Conservation (phyloP, 2,329 filamentous ascomycete species). For the Ceratocystis variospora region DNA sequence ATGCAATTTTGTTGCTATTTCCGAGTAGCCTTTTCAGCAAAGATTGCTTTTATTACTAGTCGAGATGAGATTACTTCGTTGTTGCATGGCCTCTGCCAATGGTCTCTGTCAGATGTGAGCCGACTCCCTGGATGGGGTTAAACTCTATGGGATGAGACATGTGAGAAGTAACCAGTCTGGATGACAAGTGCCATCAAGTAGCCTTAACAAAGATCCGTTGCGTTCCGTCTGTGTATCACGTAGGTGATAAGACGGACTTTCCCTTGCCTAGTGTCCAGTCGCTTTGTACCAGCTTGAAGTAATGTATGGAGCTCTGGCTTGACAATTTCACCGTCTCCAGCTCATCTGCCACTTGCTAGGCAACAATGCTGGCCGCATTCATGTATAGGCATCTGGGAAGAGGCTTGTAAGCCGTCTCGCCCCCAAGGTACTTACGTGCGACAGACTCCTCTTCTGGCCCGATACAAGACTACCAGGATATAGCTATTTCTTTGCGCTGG, state of each 20-base stretch:
- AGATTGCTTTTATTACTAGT: no score
- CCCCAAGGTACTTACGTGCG: no score
- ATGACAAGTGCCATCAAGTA: neutral
- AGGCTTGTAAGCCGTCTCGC: no score
- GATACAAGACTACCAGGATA: no score
- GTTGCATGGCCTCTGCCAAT: no score
- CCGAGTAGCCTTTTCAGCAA: neutral
- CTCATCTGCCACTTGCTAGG: neutral
- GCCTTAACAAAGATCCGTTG: slow-evolving; percentile 5
- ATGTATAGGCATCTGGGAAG: no score
- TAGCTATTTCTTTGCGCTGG: no score
- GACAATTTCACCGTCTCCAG: neutral
- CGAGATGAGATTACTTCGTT: no score
- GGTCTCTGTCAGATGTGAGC: no score
- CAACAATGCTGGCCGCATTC: neutral
- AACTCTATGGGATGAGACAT: neutral
- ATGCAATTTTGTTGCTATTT: neutral
- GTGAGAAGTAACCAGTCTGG: neutral
- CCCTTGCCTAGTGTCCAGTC: neutral
- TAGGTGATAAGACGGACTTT: neutral
- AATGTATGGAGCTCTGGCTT: neutral
- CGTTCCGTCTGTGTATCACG: neutral
- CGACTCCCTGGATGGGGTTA: neutral
- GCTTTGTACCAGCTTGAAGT: neutral
- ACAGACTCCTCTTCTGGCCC: no score